Evolutionary conservation across 208 protist genomes (phyloP).

Genomic region (Leishmania turanica): DNA sequence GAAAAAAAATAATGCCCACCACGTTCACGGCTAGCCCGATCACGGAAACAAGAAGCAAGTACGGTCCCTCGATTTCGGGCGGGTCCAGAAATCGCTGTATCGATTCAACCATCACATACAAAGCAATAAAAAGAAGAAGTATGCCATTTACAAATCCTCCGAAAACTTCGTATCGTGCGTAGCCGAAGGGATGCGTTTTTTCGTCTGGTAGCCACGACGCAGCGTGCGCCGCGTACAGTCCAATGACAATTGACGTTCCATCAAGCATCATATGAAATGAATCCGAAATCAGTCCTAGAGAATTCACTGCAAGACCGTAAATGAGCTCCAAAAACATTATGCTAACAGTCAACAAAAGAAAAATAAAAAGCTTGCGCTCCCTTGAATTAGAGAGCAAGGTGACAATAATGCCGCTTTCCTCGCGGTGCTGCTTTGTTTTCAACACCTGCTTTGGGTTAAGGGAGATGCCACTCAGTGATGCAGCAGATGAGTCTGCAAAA

Average conservation of each 20-base stretch:
- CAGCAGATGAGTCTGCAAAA: neutral
- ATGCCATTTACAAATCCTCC: conserved; percentile 89
- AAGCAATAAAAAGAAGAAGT: conserved; percentile 77
- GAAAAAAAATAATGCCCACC: conserved; percentile 85
- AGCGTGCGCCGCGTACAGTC: conserved; percentile 91
- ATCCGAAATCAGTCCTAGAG: conserved; percentile 95
- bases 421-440: conserved; percentile 6
- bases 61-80: conserved; percentile 72
- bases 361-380: conserved; percentile 64
- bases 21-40: conserved; percentile 87
- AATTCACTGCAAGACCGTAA: conserved; percentile 79
- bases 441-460: conserved; percentile 24
- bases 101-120: conserved; percentile 83
- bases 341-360: conserved; percentile 66
- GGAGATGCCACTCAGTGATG: neutral
- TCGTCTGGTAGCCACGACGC: conserved; percentile 89
- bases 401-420: conserved; percentile 3
- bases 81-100: conserved; percentile 79
- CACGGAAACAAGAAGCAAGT: conserved; percentile 80
- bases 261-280: conserved; percentile 98
- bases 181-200: conserved; percentile 84
- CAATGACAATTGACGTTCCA: conserved; percentile 94
- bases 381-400: conserved; percentile 29
- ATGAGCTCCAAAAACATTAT: conserved; percentile 88
- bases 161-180: conserved; percentile 81